phyloP scores from a whole-genome alignment of 441 rosid genomes.

The Adansonia grandidieri region DNA sequence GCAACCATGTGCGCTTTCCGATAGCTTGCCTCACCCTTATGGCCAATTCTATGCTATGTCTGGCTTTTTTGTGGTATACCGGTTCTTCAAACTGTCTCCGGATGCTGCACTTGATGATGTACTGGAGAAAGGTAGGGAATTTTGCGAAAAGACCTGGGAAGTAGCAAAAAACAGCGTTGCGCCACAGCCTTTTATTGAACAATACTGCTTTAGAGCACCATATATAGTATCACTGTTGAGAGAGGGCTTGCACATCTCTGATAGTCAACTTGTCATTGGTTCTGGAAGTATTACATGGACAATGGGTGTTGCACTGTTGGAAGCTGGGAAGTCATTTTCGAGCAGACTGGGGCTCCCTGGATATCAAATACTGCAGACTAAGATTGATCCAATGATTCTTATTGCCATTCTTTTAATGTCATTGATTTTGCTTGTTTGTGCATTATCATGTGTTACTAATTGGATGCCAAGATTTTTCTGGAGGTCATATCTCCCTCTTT shows the following conservation, averaged over 20 bases:
- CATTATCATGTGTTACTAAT: constrained; percentile 70
- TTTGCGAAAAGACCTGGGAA: constrained; percentile 85
- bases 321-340: constrained; percentile 82
- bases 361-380: constrained; percentile 62
- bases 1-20: constrained; percentile 91
- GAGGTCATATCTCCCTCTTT: constrained; percentile 81
- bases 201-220: constrained; percentile 98
- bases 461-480: constrained; percentile 72
- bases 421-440: constrained; percentile 70
- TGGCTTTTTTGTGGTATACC: constrained; percentile 91
- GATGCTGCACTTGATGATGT: constrained; percentile 95
- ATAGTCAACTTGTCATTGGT: constrained; percentile 71
- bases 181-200: constrained; percentile 97
- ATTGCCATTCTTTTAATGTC: constrained; percentile 60
- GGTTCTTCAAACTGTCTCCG: constrained; percentile 77
- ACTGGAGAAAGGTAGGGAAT: constrained; percentile 79
- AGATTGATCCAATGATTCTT: constrained; percentile 69
- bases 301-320: constrained; percentile 87
- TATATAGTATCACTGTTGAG: constrained; percentile 79
- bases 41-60: constrained; percentile 94
- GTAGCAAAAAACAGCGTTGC: constrained; percentile 80
- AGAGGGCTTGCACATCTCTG: constrained; percentile 91
- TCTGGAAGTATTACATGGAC: constrained; percentile 99
- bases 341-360: constrained; percentile 61
- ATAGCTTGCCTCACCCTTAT: constrained; percentile 72